These are phyloP conservation scores for Paraconiothyrium brasiliense DNA, from an alignment of 2,329 filamentous ascomycete species.

Conservation along the genomic window DNA sequence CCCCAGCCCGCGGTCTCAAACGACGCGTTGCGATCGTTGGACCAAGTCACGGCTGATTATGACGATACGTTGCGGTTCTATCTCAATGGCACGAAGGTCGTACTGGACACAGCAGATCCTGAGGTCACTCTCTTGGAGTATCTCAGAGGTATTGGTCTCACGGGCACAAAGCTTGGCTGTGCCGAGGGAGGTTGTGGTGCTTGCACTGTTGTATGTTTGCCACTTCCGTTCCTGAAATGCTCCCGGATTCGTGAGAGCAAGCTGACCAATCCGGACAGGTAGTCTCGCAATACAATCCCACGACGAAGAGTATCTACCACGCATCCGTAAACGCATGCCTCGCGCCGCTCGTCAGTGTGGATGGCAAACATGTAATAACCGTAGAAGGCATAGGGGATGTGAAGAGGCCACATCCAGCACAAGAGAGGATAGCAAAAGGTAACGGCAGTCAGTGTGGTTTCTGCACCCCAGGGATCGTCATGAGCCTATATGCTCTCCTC, in stretches of 20 bases:
- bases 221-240: conserved; percentile 1
- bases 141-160: conserved; percentile 88
- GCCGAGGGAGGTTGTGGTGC: conserved; percentile 96
- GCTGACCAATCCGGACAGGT: conserved; percentile 58
- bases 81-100: conserved; percentile 90
- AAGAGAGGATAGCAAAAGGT: conserved; percentile 88
- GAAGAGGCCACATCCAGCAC: conserved; percentile 84
- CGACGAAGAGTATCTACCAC: conserved; percentile 92
- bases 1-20: conserved; percentile 55
- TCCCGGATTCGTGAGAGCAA: neutral
- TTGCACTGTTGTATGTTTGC: conserved; percentile 78
- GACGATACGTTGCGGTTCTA: conserved; percentile 92
- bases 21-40: conserved; percentile 59
- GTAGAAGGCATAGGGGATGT: conserved; percentile 94
- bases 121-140: conserved; percentile 94
- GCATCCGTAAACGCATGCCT: conserved; percentile 96
- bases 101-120: conserved; percentile 86
- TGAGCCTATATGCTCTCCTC: conserved; percentile 92
- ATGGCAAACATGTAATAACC: conserved; percentile 98
- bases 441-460: conserved; percentile 97
- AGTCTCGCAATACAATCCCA: conserved; percentile 91
- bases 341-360: conserved; percentile 88
- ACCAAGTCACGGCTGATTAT: conserved; percentile 76
- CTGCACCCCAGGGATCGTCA: conserved; percentile 97
- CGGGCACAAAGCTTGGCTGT: conserved; percentile 95